Evolutionary conservation across 176 grass and related monocot species (phyloP).

Genomic region (Dendrocalamus sinicus): DNA sequence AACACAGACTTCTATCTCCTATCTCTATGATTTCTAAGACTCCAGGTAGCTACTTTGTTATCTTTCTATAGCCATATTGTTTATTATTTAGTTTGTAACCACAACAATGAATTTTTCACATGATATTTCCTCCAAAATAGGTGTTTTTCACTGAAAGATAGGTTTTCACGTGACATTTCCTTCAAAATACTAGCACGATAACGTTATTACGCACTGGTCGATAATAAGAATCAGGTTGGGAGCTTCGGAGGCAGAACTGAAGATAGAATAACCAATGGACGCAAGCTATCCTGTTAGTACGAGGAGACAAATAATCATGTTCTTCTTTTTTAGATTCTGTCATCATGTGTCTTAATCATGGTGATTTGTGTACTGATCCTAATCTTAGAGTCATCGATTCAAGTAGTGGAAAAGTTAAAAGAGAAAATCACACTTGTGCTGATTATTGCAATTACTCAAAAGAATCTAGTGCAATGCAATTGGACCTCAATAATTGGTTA

Average conservation of each 20-base stretch:
- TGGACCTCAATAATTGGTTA: background rate
- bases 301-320: background rate
- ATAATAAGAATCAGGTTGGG: too few species aligned
- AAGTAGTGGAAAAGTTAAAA: background rate
- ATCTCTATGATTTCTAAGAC: too few species aligned
- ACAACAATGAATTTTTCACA: too few species aligned
- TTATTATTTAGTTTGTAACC: too few species aligned
- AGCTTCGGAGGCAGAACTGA: background rate
- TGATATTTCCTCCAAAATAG: too few species aligned
- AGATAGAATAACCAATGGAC: background rate
- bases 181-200: too few species aligned
- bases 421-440: background rate
- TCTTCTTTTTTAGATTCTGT: background rate
- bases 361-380: background rate
- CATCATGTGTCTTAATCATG: background rate
- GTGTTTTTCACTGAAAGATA: too few species aligned
- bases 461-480: background rate
- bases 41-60: too few species aligned
- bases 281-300: background rate
- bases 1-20: too few species aligned
- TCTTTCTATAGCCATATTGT: rapidly evolving
- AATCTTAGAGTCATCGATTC: background rate
- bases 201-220: too few species aligned
- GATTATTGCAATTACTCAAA: background rate
- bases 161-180: too few species aligned